Evolutionary conservation across 2,329 filamentous ascomycete species (phyloP).

Genomic region (Epichloe brachyelytri): DNA sequence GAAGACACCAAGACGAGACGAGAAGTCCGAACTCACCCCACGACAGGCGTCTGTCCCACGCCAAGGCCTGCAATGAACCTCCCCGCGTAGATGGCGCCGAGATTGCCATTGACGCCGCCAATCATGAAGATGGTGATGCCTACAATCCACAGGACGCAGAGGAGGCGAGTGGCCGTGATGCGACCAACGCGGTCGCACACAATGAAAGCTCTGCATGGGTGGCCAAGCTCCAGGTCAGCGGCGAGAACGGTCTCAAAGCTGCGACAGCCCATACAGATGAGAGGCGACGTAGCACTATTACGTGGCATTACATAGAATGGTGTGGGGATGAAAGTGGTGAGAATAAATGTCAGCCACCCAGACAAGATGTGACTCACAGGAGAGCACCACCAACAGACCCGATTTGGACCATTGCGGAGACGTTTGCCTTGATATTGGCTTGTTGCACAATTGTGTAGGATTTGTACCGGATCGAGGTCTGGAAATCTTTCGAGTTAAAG

Average conservation of each 20-base stretch:
- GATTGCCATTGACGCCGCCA: constrained; percentile 34
- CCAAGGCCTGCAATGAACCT: constrained; percentile 54
- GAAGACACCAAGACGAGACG: background rate
- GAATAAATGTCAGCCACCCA: background rate
- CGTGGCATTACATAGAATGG: background rate
- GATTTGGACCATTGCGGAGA: constrained; percentile 71
- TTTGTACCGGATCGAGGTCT: constrained; percentile 42
- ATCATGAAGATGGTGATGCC: constrained; percentile 47
- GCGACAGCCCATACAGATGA: background rate
- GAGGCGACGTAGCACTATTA: background rate
- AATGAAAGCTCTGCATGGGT: constrained; percentile 35
- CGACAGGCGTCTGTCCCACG: constrained; percentile 54
- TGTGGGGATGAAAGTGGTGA: background rate
- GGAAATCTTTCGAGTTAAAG: constrained; percentile 54
- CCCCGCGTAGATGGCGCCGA: constrained; percentile 48
- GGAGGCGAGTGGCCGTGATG: constrained; percentile 46
- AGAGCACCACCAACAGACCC: constrained; percentile 61
- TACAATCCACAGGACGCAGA: constrained; percentile 43
- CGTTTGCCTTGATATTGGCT: constrained; percentile 62
- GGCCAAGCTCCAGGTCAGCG: background rate
- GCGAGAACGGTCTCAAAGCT: background rate
- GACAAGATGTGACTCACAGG: constrained; percentile 21
- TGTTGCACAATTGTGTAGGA: constrained; percentile 37
- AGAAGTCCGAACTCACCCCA: constrained; percentile 27
- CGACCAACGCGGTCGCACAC: constrained; percentile 49